These are phyloP conservation scores for Colletotrichum kahawae DNA, from an alignment of 2,329 filamentous ascomycete species.

Conservation along the genomic window DNA sequence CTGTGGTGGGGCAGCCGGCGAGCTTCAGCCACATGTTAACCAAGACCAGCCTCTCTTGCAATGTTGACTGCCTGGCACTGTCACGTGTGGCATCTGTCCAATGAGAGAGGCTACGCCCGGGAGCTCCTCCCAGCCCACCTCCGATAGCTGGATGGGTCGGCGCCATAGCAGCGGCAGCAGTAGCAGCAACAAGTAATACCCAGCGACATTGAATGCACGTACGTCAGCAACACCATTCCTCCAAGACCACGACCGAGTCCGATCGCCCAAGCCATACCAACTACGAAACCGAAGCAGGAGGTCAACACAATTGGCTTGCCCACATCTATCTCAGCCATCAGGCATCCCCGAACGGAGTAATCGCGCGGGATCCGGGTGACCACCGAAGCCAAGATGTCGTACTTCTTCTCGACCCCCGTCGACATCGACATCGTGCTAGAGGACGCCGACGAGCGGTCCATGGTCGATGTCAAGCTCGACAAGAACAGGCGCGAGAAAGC, in stretches of 20 bases:
- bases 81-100: slow-evolving; percentile 1
- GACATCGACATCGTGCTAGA: slow-evolving; percentile 99
- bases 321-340: too few species aligned
- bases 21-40: background rate
- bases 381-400: slow-evolving; percentile 72
- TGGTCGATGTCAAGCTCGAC: slow-evolving; percentile 97
- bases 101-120: background rate
- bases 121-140: slow-evolving; percentile 15
- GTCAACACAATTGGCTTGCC: background rate
- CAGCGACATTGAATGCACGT: background rate
- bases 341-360: background rate
- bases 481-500: slow-evolving; percentile 98
- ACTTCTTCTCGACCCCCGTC: slow-evolving; percentile 97
- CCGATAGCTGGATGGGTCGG: background rate
- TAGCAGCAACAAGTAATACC: background rate
- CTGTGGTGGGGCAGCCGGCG: background rate
- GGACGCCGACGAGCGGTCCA: slow-evolving; percentile 90
- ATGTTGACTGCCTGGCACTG: background rate
- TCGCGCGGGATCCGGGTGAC: slow-evolving; percentile 13
- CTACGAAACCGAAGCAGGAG: background rate
- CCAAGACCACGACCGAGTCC: background rate
- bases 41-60: background rate
- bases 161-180: background rate
- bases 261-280: background rate
- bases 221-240: slow-evolving; percentile 15